Evolutionary conservation across 345 rosid genomes (phyloP).

Genomic region (Clausena lansium): DNA sequence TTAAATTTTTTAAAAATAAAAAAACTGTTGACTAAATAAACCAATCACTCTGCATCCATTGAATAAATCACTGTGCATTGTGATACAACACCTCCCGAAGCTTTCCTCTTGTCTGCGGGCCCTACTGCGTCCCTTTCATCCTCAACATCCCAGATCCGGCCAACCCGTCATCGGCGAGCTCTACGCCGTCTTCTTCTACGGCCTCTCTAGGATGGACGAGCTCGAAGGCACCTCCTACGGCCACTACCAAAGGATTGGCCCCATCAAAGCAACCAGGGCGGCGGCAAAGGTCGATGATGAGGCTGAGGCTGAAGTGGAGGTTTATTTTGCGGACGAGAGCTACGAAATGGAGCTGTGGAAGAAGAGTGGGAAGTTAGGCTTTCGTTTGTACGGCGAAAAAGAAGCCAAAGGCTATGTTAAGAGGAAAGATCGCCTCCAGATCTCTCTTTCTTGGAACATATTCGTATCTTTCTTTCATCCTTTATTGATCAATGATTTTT

Average conservation of each 20-base stretch:
- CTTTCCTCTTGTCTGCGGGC: conserved; percentile 85
- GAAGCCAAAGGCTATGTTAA: conserved; percentile 75
- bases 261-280: conserved; percentile 26
- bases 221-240: conserved; percentile 64
- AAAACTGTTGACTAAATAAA: no score
- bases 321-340: conserved; percentile 61
- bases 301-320: conserved; percentile 32
- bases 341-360: conserved; percentile 64
- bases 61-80: no score
- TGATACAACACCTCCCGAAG: conserved; percentile 35
- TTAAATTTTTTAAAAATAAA: no score
- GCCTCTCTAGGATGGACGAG: conserved; percentile 62
- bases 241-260: conserved; percentile 54
- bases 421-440: conserved; percentile 53
- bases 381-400: conserved; percentile 46
- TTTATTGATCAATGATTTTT: no score
- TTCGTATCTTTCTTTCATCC: no score
- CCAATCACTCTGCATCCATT: no score
- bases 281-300: background rate
- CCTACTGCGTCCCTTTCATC: conserved; percentile 80
- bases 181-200: conserved; percentile 61
- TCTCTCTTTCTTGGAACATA: no score
- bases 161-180: conserved; percentile 67
- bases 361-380: conserved; percentile 44
- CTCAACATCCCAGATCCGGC: conserved; percentile 61